phyloP scores from a whole-genome alignment of 2,329 filamentous ascomycete species.

The Botryotinia narcissicola region DNA sequence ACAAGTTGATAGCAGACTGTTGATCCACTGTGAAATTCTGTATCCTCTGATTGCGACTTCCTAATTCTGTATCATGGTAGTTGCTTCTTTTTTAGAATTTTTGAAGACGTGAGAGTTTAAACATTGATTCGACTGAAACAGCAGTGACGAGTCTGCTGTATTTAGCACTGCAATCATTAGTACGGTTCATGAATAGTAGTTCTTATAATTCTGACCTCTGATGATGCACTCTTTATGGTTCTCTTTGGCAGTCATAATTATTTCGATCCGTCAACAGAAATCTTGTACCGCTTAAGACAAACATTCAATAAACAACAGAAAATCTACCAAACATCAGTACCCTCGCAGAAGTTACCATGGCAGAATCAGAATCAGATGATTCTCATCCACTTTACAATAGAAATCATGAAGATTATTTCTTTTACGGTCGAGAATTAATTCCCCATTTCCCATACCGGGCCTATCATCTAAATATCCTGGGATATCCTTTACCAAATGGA shows the following conservation, averaged over 20 bases:
- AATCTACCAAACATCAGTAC: neutral
- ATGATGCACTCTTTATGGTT: neutral
- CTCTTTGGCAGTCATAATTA: neutral
- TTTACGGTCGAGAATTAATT: neutral
- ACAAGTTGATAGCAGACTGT: neutral
- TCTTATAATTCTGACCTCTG: neutral
- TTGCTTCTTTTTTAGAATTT: neutral
- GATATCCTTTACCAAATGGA: neutral
- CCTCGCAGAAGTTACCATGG: neutral
- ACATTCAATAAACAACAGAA: no score
- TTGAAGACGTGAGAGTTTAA: neutral
- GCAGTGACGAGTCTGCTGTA: neutral
- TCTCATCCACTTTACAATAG: neutral
- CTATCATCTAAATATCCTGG: neutral
- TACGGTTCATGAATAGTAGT: neutral
- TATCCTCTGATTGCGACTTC: neutral
- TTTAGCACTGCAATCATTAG: neutral
- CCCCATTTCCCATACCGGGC: neutral
- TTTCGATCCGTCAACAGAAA: neutral
- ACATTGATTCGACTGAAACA: neutral
- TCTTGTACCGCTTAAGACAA: neutral
- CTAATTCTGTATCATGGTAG: neutral
- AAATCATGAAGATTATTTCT: neutral
- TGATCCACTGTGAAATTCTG: fast-evolving
- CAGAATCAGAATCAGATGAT: neutral